phyloP scores from a whole-genome alignment of 1,284 basidiomycete genomes.

The Testicularia cyperi region DNA sequence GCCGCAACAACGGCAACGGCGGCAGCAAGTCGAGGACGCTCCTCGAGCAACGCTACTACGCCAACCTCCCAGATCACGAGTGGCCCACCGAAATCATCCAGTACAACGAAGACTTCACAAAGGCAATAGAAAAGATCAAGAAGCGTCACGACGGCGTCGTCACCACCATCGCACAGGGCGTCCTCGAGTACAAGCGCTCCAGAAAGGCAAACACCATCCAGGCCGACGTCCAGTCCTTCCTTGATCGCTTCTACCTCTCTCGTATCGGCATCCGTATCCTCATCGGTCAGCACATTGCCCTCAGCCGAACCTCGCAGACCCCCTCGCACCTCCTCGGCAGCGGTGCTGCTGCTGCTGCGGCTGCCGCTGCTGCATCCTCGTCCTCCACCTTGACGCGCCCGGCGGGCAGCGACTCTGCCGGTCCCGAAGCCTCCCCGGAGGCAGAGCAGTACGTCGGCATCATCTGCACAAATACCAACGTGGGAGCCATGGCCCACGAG shows the following conservation, averaged over 20 bases:
- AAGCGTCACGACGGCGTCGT: conserved; percentile 94
- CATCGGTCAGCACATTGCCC: conserved; percentile 59
- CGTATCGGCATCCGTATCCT: conserved; percentile 70
- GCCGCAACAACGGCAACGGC: conserved; percentile 6
- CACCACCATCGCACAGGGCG: conserved; percentile 83
- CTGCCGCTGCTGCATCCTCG: conserved; percentile 15
- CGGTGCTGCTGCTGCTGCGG: conserved; percentile 11
- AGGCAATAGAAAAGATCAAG: conserved; percentile 85
- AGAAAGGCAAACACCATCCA: conserved; percentile 66
- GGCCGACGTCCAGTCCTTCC: conserved; percentile 87
- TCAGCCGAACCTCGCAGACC: conserved; percentile 43
- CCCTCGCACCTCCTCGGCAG: conserved; percentile 27
- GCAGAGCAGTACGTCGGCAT: conserved; percentile 86
- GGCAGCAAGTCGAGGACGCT: conserved; percentile 30
- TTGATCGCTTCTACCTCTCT: conserved; percentile 96
- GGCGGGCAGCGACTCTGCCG: neutral
- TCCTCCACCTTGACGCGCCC: no score
- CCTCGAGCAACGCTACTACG: conserved; percentile 71
- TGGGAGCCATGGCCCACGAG: conserved; percentile 68
- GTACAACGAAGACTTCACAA: conserved; percentile 90
- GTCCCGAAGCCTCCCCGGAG: conserved; percentile 34
- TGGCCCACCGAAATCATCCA: conserved; percentile 94
- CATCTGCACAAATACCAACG: conserved; percentile 84
- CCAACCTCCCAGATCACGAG: conserved; percentile 67
- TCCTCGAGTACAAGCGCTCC: conserved; percentile 68